Evolutionary conservation across 768 basidiomycete species (phyloP).

Genomic region (Phylloporus scabripes): DNA sequence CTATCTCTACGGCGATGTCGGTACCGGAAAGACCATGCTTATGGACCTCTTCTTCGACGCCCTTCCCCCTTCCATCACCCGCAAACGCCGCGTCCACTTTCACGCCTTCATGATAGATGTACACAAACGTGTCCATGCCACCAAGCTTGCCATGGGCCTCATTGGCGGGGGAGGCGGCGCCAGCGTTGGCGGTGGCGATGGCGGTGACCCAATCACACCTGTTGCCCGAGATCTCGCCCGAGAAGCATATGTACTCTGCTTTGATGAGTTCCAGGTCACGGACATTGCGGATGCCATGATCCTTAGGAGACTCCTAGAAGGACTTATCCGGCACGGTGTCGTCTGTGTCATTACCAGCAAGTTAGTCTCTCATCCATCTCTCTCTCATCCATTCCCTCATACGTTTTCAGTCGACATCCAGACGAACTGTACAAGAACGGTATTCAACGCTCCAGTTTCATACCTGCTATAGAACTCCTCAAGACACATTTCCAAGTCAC

Average conservation of each 20-base stretch:
- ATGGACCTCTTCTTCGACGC: constrained; percentile 97
- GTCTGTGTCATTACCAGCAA: constrained; percentile 97
- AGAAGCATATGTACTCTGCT: constrained; percentile 83
- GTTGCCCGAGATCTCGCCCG: constrained; percentile 83
- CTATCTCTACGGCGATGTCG: constrained; percentile 95
- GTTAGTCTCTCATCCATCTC: constrained; percentile 41
- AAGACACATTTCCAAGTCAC: constrained; percentile 83
- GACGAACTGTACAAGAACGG: constrained; percentile 98
- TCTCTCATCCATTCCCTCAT: background rate
- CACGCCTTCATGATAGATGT: constrained; percentile 99
- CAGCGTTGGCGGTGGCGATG: constrained; percentile 24
- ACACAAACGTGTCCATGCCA: constrained; percentile 83
- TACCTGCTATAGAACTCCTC: constrained; percentile 91
- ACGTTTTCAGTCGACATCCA: constrained; percentile 75
- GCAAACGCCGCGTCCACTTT: constrained; percentile 91
- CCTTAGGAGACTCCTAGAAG: constrained; percentile 80
- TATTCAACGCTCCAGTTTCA: constrained; percentile 90
- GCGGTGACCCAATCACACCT: constrained; percentile 78
- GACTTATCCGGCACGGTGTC: constrained; percentile 82
- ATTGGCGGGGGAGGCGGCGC: constrained; percentile 34
- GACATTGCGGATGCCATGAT: constrained; percentile 99
- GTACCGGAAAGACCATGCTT: constrained; percentile 97
- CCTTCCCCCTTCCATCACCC: constrained; percentile 57
- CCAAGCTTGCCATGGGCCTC: constrained; percentile 66
- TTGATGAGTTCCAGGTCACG: constrained; percentile 99